Percentiles rank a stretch among this genome's conserved stretches.
Conservation (phyloP, 805 yeast species). For the Saturnispora ahearnii region DNA sequence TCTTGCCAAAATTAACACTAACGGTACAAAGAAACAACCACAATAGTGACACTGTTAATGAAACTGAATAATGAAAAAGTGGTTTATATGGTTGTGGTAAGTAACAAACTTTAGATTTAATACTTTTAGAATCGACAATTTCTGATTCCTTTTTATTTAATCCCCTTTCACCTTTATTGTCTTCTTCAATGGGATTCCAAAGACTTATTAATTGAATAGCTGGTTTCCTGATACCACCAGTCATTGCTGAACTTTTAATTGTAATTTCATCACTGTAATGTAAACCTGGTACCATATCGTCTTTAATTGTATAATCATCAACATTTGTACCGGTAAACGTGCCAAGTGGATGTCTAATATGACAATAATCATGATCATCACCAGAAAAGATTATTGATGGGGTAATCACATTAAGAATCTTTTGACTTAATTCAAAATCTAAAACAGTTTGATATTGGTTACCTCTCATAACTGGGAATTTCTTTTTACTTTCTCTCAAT, state of each 20-base stretch:
- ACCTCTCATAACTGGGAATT: conserved; percentile 67
- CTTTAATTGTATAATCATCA: conserved; percentile 8
- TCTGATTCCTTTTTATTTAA: conserved; percentile 13
- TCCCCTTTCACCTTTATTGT: not conserved
- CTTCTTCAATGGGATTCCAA: conserved; percentile 22
- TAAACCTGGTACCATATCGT: conserved; percentile 13
- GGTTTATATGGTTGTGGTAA: conserved; percentile 23
- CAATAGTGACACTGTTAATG: conserved; percentile 8
- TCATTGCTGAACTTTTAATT: conserved; percentile 85
- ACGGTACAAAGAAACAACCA: conserved; percentile 19
- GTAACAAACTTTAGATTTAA: conserved; percentile 23
- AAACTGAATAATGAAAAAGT: conserved; percentile 16
- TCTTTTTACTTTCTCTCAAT: conserved; percentile 53
- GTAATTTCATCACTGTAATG: conserved; percentile 61
- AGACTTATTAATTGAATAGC: conserved; percentile 79
- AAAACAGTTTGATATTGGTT: conserved; percentile 87
- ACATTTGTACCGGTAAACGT: conserved; percentile 12
- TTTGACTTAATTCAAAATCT: conserved; percentile 47
- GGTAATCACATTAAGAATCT: conserved; percentile 45
- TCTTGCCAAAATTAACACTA: conserved; percentile 8
- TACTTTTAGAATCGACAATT: conserved; percentile 22
- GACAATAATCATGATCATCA: conserved; percentile 96
- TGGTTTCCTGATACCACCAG: conserved; percentile 80
- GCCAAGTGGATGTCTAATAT: conserved; percentile 42
- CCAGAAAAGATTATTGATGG: conserved; percentile 80